These are phyloP conservation scores for Phytophthora tubulina DNA, from an alignment of 352 stramenopile species.

Conservation along the genomic window DNA sequence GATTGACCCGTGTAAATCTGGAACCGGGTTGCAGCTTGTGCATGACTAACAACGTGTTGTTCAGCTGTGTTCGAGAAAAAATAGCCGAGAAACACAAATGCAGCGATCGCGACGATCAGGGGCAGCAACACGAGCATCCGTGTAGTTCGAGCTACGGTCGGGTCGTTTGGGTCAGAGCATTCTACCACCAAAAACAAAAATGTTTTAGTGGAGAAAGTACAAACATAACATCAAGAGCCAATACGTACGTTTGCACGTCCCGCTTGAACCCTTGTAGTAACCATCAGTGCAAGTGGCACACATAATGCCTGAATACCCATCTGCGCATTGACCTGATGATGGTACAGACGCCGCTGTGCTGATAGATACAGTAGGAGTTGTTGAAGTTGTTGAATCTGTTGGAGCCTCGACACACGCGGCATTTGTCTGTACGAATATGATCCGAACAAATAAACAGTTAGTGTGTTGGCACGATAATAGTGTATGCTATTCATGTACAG, in stretches of 20 bases:
- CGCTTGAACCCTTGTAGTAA: constrained; percentile 73
- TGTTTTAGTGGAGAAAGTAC: neutral
- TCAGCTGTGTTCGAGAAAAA: constrained; percentile 64
- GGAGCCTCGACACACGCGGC: constrained; percentile 37
- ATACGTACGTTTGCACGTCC: constrained; percentile 63
- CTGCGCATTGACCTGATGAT: constrained; percentile 46
- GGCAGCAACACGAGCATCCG: constrained; percentile 56
- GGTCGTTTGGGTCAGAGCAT: constrained; percentile 56
- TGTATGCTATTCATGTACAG: neutral
- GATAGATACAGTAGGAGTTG: constrained; percentile 20
- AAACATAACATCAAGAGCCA: neutral
- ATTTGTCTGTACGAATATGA: constrained; percentile 31
- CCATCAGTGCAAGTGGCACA: constrained; percentile 53
- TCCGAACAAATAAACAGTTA: neutral
- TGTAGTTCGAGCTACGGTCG: constrained; percentile 45
- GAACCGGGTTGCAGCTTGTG: constrained; percentile 61
- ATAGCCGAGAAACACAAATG: constrained; percentile 47
- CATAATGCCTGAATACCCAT: constrained; percentile 60
- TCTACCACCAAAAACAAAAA: constrained; percentile 14
- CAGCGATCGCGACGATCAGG: constrained; percentile 43
- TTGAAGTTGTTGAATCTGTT: neutral
- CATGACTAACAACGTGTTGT: constrained; percentile 60
- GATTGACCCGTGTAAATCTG: constrained; percentile 51
- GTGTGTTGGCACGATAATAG: neutral
- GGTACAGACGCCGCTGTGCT: constrained; percentile 15